Percentiles rank a stretch among this genome's conserved stretches.
These are phyloP conservation scores for Triticum aestivum DNA, from an alignment of 176 grass and related monocot species.

Conservation along the genomic window DNA sequence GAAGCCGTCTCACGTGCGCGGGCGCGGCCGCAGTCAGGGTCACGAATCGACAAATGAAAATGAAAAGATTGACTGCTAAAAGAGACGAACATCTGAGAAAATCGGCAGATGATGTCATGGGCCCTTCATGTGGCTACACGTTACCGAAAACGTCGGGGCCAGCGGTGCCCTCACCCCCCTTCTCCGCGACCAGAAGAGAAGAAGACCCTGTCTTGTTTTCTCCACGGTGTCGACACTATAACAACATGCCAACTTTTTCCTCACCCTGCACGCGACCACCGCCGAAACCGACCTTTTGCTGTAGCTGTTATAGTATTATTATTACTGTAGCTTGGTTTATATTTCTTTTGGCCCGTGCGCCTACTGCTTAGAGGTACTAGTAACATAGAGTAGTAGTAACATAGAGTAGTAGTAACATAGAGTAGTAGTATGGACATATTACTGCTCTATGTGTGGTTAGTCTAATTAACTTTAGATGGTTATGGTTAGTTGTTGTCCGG, in stretches of 20 bases:
- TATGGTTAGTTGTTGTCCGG: no score
- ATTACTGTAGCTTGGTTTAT: no score
- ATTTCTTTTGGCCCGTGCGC: no score
- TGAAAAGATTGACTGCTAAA: not conserved
- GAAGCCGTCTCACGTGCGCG: not conserved
- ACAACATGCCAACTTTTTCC: slow-evolving; percentile 11
- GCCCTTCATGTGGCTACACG: not conserved
- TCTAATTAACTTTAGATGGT: no score
- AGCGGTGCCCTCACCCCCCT: not conserved
- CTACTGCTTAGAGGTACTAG: not conserved
- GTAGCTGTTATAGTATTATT: not conserved
- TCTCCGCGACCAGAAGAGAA: not conserved
- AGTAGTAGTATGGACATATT: no score
- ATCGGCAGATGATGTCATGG: not conserved
- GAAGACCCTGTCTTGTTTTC: not conserved
- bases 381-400: no score
- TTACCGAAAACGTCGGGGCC: not conserved
- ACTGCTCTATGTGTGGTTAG: no score
- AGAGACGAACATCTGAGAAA: not conserved
- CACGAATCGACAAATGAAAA: no score
- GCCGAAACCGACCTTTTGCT: not conserved
- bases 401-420: no score
- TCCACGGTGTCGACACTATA: slow-evolving; percentile 26
- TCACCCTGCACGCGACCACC: not conserved
- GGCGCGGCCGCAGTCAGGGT: no score